Evolutionary conservation across 2,329 filamentous ascomycete species (phyloP).

Genomic region (Xylariales sp.): DNA sequence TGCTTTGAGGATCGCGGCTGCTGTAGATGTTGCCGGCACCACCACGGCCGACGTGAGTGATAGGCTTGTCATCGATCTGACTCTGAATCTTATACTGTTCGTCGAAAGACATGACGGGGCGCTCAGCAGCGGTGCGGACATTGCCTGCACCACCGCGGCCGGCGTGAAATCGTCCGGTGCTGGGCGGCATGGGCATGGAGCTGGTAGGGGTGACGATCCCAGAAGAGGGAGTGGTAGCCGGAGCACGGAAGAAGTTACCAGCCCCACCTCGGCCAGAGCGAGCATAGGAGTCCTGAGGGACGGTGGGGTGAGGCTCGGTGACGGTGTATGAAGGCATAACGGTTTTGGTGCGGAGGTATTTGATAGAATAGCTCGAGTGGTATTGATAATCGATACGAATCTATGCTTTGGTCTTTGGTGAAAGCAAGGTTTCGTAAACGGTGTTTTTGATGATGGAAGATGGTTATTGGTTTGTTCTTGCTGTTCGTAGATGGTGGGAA

Average conservation of each 20-base stretch:
- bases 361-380: slow-evolving; percentile 1
- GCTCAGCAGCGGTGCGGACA: slow-evolving; percentile 46
- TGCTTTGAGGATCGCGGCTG: slow-evolving; percentile 2
- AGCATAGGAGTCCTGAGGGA: slow-evolving; percentile 40
- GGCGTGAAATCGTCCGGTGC: slow-evolving; percentile 52
- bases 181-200: slow-evolving; percentile 38
- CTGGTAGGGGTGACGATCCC: slow-evolving; percentile 41
- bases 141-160: slow-evolving; percentile 67
- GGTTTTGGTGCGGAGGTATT: slow-evolving; percentile 9
- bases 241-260: slow-evolving; percentile 50
- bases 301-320: slow-evolving; percentile 45
- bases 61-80: slow-evolving; percentile 45
- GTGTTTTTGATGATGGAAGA: too few species aligned
- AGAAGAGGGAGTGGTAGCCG: slow-evolving; percentile 34
- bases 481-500: too few species aligned
- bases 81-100: slow-evolving; percentile 57
- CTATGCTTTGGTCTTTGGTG: too few species aligned
- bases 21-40: slow-evolving; percentile 55
- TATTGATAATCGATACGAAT: too few species aligned
- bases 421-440: too few species aligned
- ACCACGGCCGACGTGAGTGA: slow-evolving; percentile 59
- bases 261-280: slow-evolving; percentile 53
- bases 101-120: slow-evolving; percentile 61
- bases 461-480: too few species aligned
- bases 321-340: slow-evolving; percentile 40